Evolutionary conservation across 352 stramenopile genomes (phyloP).

Genomic region (Saprolegnia diclina): DNA sequence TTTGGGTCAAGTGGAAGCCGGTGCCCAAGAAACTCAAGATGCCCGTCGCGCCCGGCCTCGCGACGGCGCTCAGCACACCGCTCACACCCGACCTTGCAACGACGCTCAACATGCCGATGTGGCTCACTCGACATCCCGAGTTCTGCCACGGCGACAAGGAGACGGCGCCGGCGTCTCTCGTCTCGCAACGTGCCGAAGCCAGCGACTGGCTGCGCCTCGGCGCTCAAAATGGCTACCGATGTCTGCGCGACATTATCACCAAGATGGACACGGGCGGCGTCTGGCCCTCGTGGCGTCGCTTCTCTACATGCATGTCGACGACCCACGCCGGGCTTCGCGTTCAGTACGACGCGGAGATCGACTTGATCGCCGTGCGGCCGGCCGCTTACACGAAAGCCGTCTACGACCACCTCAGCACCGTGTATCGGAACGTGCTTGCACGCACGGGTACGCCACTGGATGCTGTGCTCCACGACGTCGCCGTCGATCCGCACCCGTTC

Average conservation of each 20-base stretch:
- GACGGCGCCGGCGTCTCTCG: neutral
- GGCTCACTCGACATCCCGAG: neutral
- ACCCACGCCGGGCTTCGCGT: neutral
- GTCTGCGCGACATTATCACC: neutral
- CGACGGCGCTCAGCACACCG: neutral
- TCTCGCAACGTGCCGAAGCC: neutral
- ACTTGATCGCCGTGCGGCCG: neutral
- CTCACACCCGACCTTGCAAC: neutral
- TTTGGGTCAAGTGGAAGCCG: neutral
- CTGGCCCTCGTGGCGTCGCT: neutral
- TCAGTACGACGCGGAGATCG: neutral
- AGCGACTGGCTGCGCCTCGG: neutral
- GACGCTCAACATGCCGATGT: neutral
- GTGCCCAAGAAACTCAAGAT: too few species aligned
- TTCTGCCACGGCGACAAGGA: neutral
- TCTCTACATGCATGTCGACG: neutral
- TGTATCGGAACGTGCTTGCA: neutral
- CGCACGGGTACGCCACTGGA: neutral
- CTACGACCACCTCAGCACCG: conserved; percentile 8
- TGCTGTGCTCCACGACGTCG: neutral
- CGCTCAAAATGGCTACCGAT: neutral
- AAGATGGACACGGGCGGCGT: neutral
- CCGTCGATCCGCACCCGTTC: conserved; percentile 2
- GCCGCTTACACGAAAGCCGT: neutral
- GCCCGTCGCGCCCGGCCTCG: too few species aligned